Percentiles rank a stretch among this genome's conserved stretches.
Evolutionary conservation across 306 rosid genomes (phyloP).

Genomic region (Glycine latifolia): DNA sequence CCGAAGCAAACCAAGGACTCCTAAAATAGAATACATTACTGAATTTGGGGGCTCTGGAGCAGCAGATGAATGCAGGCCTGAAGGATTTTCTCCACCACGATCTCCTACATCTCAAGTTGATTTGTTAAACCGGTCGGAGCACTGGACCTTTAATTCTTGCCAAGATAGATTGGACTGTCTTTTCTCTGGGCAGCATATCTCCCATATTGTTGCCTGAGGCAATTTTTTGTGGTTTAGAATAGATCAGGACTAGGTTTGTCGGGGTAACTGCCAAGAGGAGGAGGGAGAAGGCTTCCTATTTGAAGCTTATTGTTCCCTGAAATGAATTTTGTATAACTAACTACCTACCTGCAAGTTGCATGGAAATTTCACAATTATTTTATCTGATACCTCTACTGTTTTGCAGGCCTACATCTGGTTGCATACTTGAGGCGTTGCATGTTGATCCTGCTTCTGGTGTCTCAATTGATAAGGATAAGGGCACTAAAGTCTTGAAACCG

Average conservation of each 20-base stretch:
- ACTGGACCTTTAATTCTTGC: constrained; percentile 97
- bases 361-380: constrained; percentile 52
- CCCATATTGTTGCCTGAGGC: constrained; percentile 82
- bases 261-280: constrained; percentile 68
- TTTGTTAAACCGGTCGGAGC: constrained; percentile 99
- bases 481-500: constrained; percentile 71
- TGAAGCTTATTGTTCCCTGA: constrained; percentile 60
- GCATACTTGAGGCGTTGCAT: constrained; percentile 95
- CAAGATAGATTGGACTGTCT: constrained; percentile 96
- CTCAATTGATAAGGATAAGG: constrained; percentile 78
- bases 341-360: constrained; percentile 43
- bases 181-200: constrained; percentile 90
- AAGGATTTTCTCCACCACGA: constrained; percentile 88
- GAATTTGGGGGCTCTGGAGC: constrained; percentile 89
- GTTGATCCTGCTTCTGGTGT: constrained; percentile 99
- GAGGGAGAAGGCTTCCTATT: constrained; percentile 58
- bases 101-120: constrained; percentile 91
- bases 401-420: constrained; percentile 89
- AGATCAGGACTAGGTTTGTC: constrained; percentile 80
- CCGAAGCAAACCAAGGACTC: constrained; percentile 75
- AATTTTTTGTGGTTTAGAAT: constrained; percentile 78
- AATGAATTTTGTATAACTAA: constrained; percentile 54
- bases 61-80: constrained; percentile 68
- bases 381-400: constrained; percentile 63
- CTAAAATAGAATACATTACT: constrained; percentile 94